Conservation (phyloP, 2,329 filamentous ascomycete genomes). For the Fusarium sp. region DNA sequence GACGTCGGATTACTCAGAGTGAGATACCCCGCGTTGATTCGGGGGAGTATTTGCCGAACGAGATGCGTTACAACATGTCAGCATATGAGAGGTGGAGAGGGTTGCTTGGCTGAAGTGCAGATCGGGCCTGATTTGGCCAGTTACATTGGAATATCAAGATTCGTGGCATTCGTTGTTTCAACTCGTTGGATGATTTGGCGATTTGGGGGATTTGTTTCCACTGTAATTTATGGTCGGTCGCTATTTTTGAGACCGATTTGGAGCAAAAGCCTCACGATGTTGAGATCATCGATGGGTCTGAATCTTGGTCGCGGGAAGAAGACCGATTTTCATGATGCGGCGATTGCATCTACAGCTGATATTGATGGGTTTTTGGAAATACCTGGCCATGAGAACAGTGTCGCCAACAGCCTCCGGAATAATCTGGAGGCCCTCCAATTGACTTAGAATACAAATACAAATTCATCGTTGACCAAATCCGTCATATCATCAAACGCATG, state of each 20-base stretch:
- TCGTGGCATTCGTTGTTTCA: neutral
- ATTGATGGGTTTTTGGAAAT: neutral
- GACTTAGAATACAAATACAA: conserved; percentile 26
- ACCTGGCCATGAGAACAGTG: too few relatives aligned
- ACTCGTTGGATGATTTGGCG: neutral
- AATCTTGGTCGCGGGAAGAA: neutral
- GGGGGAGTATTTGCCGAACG: conserved; percentile 15
- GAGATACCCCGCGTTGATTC: conserved; percentile 18
- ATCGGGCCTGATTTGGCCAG: conserved; percentile 11
- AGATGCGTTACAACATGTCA: conserved; percentile 5
- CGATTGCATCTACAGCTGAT: neutral
- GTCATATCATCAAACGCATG: conserved; percentile 27
- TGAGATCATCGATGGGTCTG: neutral
- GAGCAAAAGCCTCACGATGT: neutral
- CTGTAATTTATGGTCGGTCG: neutral
- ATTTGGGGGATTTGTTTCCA: neutral
- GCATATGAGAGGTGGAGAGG: conserved; percentile 12
- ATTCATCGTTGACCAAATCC: conserved; percentile 35
- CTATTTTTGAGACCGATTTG: neutral
- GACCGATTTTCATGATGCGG: neutral
- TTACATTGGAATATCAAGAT: conserved; percentile 6
- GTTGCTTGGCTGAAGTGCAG: conserved; percentile 15
- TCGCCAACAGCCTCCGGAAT: too few relatives aligned
- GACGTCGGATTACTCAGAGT: conserved; percentile 8
- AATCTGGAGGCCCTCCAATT: too few relatives aligned